phyloP scores from a whole-genome alignment of 2,329 filamentous ascomycete species.

The Rhytidhysteron rufulum region DNA sequence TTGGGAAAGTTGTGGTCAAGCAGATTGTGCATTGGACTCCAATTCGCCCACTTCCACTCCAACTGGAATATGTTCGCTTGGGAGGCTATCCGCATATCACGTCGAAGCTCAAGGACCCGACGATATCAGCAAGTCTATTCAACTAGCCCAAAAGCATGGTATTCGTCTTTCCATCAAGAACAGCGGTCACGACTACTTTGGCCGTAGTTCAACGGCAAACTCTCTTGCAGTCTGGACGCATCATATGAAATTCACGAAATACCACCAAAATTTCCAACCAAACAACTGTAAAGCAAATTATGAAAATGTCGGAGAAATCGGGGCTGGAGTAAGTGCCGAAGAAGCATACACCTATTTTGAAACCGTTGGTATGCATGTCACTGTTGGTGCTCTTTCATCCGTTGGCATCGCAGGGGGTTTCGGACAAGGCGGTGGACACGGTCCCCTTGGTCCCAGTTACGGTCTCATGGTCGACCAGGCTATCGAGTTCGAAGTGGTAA shows the following conservation, averaged over 20 bases:
- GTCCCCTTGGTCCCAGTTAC: slow-evolving; percentile 48
- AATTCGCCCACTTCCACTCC: slow-evolving; percentile 19
- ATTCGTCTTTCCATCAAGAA: slow-evolving; percentile 35
- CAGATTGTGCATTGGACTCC: slow-evolving; percentile 27
- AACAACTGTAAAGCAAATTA: slow-evolving; percentile 22
- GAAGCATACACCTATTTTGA: slow-evolving; percentile 35
- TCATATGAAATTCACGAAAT: slow-evolving; percentile 27
- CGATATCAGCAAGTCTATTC: slow-evolving; percentile 25
- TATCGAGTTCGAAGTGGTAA: slow-evolving; percentile 33
- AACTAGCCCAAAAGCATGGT: slow-evolving; percentile 25
- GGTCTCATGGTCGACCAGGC: slow-evolving; percentile 35
- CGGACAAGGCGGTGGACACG: slow-evolving; percentile 52
- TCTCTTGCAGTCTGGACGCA: slow-evolving; percentile 34
- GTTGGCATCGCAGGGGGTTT: slow-evolving; percentile 49
- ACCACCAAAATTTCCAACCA: slow-evolving; percentile 23
- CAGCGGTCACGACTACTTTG: slow-evolving; percentile 36
- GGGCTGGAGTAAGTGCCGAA: slow-evolving; percentile 31
- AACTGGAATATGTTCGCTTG: slow-evolving; percentile 26
- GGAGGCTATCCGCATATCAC: slow-evolving; percentile 29
- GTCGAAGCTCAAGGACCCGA: slow-evolving; percentile 22
- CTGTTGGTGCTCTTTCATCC: slow-evolving; percentile 34
- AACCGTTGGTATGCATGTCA: slow-evolving; percentile 27
- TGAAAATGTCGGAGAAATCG: slow-evolving; percentile 30
- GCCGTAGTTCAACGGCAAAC: slow-evolving; percentile 28
- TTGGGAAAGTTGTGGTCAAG: slow-evolving; percentile 29